Base-by-base conservation (phyloP, 2,329 filamentous ascomycete genomes). In the Xylariaceae sp. region DNA sequence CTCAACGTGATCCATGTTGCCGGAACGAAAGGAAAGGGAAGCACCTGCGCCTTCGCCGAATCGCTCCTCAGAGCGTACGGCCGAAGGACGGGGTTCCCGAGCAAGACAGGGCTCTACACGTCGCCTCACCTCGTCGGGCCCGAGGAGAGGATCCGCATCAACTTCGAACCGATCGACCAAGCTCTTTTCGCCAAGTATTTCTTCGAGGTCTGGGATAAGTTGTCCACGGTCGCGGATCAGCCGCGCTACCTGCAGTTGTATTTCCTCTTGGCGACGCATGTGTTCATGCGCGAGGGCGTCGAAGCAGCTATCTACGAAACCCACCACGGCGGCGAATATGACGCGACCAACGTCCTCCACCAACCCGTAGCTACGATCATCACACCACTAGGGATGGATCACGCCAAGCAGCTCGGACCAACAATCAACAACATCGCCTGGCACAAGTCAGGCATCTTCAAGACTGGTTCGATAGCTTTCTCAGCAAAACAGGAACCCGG, bases 1-100 rank as follows among this genome's bases (percentile, higher is more conserved):
- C 54, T 77, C 6, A 76, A 75, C 37, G 63, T 77, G 16, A 60
- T 79, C 33, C 74, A 77, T 55, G 64, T 79, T 29, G 65, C 73
- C 17, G 75, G 76, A 0, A 79, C 75, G 0, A 79, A 79, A 57
- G 75, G 75, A 1, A 79, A 79, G 64, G 75, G 75, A 4, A 73
- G 67, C 45, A 76, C 73, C 0, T 76, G 72, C 48, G 73, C 72
- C 3, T 77, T 73, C 42, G 60, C 66, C 19, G 61, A 68, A 22
- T 68, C 63, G 1, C 65, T 78, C 22, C 62, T 79, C 50, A 56
- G 37, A 45, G 53, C 32, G 55, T 50, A 58, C 53, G 50, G 52
- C 17, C 6, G 57, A 8, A 49, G 50, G 35, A 55, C 45, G 16
- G 46, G 40, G 43, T 59, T 50, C 32, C 57, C 54, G 2, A 22